Percentiles rank a stretch among this genome's conserved stretches.
These are phyloP conservation scores for Curvularia sp. DNA, from an alignment of 2,329 filamentous ascomycete species.

Conservation along the genomic window DNA sequence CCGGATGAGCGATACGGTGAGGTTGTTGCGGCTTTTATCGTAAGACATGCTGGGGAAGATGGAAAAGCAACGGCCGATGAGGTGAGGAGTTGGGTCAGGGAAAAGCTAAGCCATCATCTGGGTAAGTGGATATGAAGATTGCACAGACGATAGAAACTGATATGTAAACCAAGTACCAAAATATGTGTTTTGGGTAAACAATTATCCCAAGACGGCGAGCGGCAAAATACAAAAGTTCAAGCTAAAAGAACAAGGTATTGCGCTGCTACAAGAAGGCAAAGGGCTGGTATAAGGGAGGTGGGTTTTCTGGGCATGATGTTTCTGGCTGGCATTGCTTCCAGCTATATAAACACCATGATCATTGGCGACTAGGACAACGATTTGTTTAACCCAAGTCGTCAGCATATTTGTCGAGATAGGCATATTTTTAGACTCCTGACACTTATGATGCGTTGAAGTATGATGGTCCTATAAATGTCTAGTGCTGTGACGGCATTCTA, in stretches of 20 bases:
- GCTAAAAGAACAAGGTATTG: conserved; percentile 70
- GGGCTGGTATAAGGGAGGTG: conserved; percentile 13
- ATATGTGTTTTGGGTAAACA: conserved; percentile 83
- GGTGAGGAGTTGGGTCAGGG: conserved; percentile 75
- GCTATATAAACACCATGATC: background rate
- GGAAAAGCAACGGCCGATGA: conserved; percentile 62
- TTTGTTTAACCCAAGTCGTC: background rate
- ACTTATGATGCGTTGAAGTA: background rate
- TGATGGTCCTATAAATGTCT: background rate
- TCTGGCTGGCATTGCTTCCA: no score
- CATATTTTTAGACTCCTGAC: background rate
- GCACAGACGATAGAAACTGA: background rate
- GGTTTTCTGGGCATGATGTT: background rate
- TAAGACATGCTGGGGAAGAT: conserved; percentile 55
- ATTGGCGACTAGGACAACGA: background rate
- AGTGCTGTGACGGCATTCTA: background rate
- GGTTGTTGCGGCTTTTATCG: conserved; percentile 82
- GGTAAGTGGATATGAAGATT: conserved; percentile 52
- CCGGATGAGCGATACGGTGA: conserved; percentile 86
- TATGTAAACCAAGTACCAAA: conserved; percentile 65
- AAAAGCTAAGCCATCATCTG: conserved; percentile 74
- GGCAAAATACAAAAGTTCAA: conserved; percentile 98
- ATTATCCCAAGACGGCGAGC: conserved; percentile 93
- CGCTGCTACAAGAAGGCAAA: conserved; percentile 33
- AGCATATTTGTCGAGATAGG: background rate